Base-by-base conservation (phyloP, 2,329 filamentous ascomycete species). In the Epicoccum nigrum region DNA sequence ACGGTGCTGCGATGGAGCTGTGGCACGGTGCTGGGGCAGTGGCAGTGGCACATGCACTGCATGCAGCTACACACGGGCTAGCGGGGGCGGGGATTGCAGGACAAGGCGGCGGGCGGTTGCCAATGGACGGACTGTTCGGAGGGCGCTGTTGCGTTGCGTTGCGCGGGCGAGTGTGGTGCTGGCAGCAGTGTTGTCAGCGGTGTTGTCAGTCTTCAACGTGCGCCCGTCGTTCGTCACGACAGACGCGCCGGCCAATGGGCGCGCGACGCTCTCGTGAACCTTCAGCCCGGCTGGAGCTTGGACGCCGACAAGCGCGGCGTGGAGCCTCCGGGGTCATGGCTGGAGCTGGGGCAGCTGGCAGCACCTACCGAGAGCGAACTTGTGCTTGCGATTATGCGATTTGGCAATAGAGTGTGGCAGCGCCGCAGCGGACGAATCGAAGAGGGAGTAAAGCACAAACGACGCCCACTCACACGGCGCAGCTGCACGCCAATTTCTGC, bases 241-340 rank as follows among this genome's bases (percentile, higher is more conserved):
- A 49, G 46, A 58, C 56, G 59, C 56, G 59, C 45, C 30, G 28
- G 51, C 59, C 59, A 61, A 61, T 61, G 28, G 43, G 25, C 13
- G 33, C 49, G 49, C 37, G 49, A 20, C 33, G 45, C 33, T 13
- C 27, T 19, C 25, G 23, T 31, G 20, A 17, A 27, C 32, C 48
- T 40, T 25, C 23, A 19, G 20, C 27, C 28, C 32, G 15, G 34
- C 21, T 17, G 20, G 40, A 51, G 48, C 34, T 40, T 35, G 40
- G 46, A 32, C 32, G 16, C 13, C 27, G 34, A 37, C 23, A 7
- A 9, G 28, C 12, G 28, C 28, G 28, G 11, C 23, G 21, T 37
- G 31, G 20, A 12, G 41, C 12, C 30, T 34, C 13, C 16, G 15
- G 3, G 5, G 15, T n/a, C n/a, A n/a, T n/a, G n/a, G n/a, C n/a